Base-by-base conservation (phyloP, 169 alveolate species). In the Cryptosporidium baileyi region DNA sequence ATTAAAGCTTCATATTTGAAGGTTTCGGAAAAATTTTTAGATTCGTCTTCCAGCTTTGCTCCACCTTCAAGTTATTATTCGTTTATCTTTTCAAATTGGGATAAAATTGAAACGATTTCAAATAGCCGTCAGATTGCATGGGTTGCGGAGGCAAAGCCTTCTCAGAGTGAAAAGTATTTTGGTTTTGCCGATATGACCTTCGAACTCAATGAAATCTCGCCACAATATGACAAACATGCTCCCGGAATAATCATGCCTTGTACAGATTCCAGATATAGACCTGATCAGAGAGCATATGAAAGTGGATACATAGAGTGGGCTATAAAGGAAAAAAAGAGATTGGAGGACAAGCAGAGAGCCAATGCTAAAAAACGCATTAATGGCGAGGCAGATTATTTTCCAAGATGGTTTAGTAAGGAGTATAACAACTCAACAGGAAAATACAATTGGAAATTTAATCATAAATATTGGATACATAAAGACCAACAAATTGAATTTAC, bases 251-350 rank as follows among this genome's bases (percentile, higher is more conserved):
- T 92, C 15, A 95, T 97, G 19, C 94, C 93, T 0, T 54, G 60
- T 24, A 95, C 98, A 3, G 98, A 95, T 67, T 92, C 97, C 19
- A 85, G 97, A 45, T 94, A 93, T 67, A 91, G 99, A 63, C 98
- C 99, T 7, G 99, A 97, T 91, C 97, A 96, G 80, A 91, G 99
- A 89, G 94, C 95, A 52, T 94, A 96, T 89, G 99, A 97, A 90
- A 90, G 92, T 67, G 99, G 99, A 11, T 93, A 94, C 30, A 90
- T 95, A 47, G 98, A 96, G 47, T 81, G 88, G 59, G 99, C 99
- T 11, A 88, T 89, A 41, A 82, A 81, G 67, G 98, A 96, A 88
- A 97, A 97, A 92, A 94, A 92, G 65, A 90, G 99, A 60, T 92
- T 97, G 17, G 99, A 97, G 92, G 99, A 96, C 63, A 94, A 93